Conservation (phyloP, 805 yeast species). For the Priceomyces castillae region DNA sequence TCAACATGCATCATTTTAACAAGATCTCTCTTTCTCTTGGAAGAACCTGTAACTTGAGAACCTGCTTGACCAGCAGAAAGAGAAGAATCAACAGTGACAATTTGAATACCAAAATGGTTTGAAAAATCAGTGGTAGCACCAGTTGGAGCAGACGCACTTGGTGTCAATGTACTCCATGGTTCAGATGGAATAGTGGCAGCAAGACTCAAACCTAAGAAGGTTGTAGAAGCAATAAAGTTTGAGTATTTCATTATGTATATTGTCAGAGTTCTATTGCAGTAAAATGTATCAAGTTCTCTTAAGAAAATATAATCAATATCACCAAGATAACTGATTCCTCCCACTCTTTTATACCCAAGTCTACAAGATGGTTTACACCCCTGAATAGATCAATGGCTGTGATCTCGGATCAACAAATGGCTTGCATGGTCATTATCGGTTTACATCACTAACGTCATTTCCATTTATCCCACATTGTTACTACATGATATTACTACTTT, state of each 20-base stretch:
- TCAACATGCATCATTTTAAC: constrained; percentile 8
- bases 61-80: constrained; percentile 9
- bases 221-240: constrained; percentile 21
- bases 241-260: constrained; percentile 18
- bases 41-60: constrained; percentile 3
- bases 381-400: constrained; percentile 2
- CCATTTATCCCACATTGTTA: background rate
- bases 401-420: constrained; percentile 3
- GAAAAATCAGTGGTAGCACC: constrained; percentile 59
- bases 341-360: constrained; percentile 1
- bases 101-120: constrained; percentile 65
- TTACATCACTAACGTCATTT: background rate
- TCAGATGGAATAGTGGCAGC: constrained; percentile 67
- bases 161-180: constrained; percentile 73
- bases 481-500: background rate
- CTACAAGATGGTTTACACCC: background rate
- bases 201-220: constrained; percentile 46
- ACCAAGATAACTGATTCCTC: background rate
- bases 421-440: background rate
- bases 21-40: background rate
- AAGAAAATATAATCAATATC: background rate
- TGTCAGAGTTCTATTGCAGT: background rate
- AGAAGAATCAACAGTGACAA: constrained; percentile 45
- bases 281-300: background rate
- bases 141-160: constrained; percentile 48